Percentiles rank a stretch among this genome's conserved stretches.
Evolutionary conservation across 169 alveolate genomes (phyloP).

Genomic region (Cryptosporidium viatorum): DNA sequence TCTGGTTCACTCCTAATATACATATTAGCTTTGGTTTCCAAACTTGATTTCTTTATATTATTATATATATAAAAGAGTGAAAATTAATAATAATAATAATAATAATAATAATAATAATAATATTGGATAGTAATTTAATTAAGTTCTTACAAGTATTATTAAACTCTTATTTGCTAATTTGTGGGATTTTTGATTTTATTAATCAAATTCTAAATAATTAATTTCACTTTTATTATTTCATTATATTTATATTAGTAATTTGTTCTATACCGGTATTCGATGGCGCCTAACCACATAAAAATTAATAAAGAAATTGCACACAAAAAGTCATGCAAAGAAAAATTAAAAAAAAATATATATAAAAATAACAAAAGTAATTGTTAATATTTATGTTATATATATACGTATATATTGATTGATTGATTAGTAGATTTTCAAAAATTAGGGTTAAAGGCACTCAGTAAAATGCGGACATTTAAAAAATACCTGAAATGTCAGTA

Average conservation of each 20-base stretch:
- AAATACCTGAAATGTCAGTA: conserved; percentile 40
- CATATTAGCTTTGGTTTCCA: neutral
- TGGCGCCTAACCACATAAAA: conserved; percentile 35
- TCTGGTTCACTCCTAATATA: conserved; percentile 2
- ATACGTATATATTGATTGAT: neutral
- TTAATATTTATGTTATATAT: conserved; percentile 2
- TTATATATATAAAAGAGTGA: neutral
- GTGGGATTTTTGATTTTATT: neutral
- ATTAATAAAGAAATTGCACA: neutral
- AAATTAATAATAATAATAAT: neutral
- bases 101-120: no score
- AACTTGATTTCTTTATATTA: neutral
- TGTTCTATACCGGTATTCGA: neutral
- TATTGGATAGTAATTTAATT: no score
- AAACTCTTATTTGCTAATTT: neutral
- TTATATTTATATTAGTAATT: neutral
- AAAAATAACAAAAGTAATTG: neutral
- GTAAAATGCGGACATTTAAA: neutral
- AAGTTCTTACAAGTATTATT: no score
- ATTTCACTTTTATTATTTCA: neutral
- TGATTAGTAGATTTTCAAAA: neutral
- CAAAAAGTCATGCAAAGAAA: conserved; percentile 33
- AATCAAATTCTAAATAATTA: neutral
- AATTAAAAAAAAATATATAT: neutral
- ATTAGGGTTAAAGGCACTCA: neutral